Conservation (phyloP, 768 basidiomycete genomes). For the Galerina sulciceps region DNA sequence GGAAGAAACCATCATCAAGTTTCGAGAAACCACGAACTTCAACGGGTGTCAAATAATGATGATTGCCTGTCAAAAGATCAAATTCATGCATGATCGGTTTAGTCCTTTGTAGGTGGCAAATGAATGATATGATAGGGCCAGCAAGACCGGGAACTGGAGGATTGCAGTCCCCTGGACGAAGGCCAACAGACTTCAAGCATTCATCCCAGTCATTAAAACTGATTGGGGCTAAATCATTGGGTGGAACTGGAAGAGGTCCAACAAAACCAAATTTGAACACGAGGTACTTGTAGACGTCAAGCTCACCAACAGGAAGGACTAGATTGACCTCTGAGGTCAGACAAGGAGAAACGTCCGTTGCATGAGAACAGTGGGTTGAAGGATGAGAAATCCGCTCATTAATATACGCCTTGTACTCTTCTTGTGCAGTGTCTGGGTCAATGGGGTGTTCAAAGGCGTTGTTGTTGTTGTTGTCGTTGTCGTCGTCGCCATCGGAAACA, state of each 20-base stretch:
- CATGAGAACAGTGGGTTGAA: background rate
- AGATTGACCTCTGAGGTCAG: background rate
- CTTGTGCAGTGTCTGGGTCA: background rate
- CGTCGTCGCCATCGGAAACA: no score
- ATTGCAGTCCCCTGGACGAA: background rate
- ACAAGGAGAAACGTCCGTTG: background rate
- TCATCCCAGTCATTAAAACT: background rate
- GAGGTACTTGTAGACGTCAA: background rate
- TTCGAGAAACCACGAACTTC: background rate
- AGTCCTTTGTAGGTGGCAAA: background rate
- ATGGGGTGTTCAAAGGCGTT: background rate
- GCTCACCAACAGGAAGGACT: background rate
- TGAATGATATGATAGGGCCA: background rate
- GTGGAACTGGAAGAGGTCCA: background rate
- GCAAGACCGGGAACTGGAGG: background rate
- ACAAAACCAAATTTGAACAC: background rate
- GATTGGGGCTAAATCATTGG: background rate
- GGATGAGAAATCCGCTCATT: background rate
- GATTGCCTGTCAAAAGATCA: background rate
- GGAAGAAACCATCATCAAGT: background rate
- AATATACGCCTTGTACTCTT: background rate
- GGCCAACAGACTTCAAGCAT: background rate
- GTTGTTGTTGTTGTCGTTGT: no score
- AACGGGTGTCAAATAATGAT: background rate
- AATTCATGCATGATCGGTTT: background rate